Base-by-base conservation (phyloP, 805 yeast species). In the Hemisphaericaspora nanyangensis region DNA sequence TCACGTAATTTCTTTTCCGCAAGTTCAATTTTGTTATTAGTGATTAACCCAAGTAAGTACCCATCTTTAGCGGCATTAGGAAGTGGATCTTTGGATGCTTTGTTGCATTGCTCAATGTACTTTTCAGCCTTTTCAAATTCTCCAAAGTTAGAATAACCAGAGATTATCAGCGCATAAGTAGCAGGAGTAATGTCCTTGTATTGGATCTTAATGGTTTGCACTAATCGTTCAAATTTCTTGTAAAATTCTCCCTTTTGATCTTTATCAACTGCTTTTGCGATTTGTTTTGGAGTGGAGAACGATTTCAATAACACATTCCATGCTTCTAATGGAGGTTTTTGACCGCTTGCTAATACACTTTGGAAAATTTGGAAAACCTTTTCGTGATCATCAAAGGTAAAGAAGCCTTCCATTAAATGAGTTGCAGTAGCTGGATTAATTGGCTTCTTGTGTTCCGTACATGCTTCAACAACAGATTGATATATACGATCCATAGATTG, bases 231-330 rank as follows among this genome's bases (percentile, higher is more conserved):
- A 66, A 51, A 17, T 50, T 58, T 11, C 31, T 32, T 10, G 34
- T 38, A 16, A 51, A 43, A 13, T 33, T 37, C 32, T 55, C 56
- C 32, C 57, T 65, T 41, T 59, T 60, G 5, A 49, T 47, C 30
- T 55, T 65, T 17, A 11, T 11, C 7, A 3, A 13, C 6, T 56
- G 46, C 37, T 3, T 35, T 38, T 3, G 39, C 38, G 12, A 63
- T 48, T 26, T 53, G 47, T 5, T 46, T 43, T 4, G 70, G 62
- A 43, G 57, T 62, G 7, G 70, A 66, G 52, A 72, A 68, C 1
- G 82, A 67, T 37, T 71, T 62, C 36, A 85, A 58, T 20, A 82
- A 65, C 37, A 74, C 68, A 37, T 80, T 79, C 88, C 88, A 85
- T 1, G 79, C 56, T 0, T 56, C 47, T n/a, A 68, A 48, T 4